Evolutionary conservation across 768 basidiomycete genomes (phyloP), one percentile per base, ranked within the genome.

Genomic region (Psilocybe cyanescens): DNA sequence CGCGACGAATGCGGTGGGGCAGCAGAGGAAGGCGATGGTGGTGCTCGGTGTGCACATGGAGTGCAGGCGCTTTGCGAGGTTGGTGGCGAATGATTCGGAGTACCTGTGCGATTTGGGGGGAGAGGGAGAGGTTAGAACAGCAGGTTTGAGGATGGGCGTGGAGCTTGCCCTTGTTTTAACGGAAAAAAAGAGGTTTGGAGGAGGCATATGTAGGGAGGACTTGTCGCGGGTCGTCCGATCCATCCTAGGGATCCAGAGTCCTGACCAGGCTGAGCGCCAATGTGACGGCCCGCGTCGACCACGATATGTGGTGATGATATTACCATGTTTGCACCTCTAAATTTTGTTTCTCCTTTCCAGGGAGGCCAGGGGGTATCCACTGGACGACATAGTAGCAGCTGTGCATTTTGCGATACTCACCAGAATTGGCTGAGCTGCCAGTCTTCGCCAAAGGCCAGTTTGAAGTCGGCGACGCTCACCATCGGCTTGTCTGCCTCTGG

Each of bases 401-500:
- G n/a, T 9, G n/a, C 35, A 9, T 7, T 30, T 29, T 19, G 2
- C 8, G 19, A 56, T 55, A 63, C 81, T 75, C 69, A 81, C 80
- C 81, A 82, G 61, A 82, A 81, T 69, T 83, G 81, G 65, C 79
- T 81, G 45, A 82, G 74, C 65, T 83, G 80, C 81, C 81, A 82
- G 70, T 81, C 79, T 70, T 82, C 81, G 16, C 78, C 74, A 57
- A 83, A 83, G 12, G 77, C 75, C 37, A 69, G 63, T 30, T 75
- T 72, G 60, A 78, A 83, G 60, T 81, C 79, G 46, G 78, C 75
- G 14, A 82, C 77, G 58, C 75, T 79, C 64, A 81, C 72, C 74
- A 81, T 79, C 2, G 74, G 72, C 54, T 75, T 75, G 8, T 71
- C 71, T 41, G 68, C 64, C 29, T 64, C 65, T 16, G 70, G 65